Percentiles rank a stretch among this genome's conserved stretches.
Evolutionary conservation across 73 alveolate species (phyloP).

Genomic region (Durusdinium trenchii): DNA sequence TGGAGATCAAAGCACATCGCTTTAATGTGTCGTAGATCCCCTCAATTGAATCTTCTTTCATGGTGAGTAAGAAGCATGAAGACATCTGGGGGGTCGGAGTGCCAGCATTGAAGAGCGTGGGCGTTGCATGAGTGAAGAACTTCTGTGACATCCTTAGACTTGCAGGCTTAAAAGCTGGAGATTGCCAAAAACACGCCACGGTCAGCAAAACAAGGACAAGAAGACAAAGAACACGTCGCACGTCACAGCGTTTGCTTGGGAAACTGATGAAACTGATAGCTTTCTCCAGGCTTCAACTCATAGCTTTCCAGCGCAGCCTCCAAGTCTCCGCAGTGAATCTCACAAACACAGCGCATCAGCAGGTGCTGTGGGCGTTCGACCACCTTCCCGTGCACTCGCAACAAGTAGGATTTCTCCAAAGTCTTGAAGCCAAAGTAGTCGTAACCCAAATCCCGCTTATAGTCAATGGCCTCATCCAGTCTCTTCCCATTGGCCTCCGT

Average conservation of each 20-base stretch:
- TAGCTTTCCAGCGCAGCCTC: slow-evolving; percentile 97
- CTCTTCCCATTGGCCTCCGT: slow-evolving; percentile 94
- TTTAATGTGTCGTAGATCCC: slow-evolving; percentile 98
- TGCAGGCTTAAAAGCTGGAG: no score
- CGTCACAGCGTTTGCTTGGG: no score
- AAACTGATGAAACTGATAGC: no score
- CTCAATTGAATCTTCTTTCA: slow-evolving; percentile 98
- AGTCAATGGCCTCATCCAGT: slow-evolving; percentile 97
- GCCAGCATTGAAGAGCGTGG: slow-evolving; percentile 99
- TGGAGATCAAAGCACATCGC: slow-evolving; percentile 98
- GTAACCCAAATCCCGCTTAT: slow-evolving; percentile 96
- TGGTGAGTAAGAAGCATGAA: slow-evolving; percentile 97
- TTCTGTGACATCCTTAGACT: slow-evolving; percentile 97
- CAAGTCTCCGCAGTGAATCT: slow-evolving; percentile 59
- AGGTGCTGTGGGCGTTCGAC: slow-evolving; percentile 98
- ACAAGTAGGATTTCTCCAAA: slow-evolving; percentile 97
- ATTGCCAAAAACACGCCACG: no score
- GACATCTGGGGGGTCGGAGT: slow-evolving; percentile 98
- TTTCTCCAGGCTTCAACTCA: slow-evolving; percentile 97
- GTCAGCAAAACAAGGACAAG: no score
- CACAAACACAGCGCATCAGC: slow-evolving; percentile 96
- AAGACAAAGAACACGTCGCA: no score
- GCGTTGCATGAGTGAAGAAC: slow-evolving; percentile 98
- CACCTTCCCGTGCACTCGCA: slow-evolving; percentile 97
- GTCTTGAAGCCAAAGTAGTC: slow-evolving; percentile 95